phyloP scores from a whole-genome alignment of 257 asterid genomes.

The Dorcoceras hygrometricum region DNA sequence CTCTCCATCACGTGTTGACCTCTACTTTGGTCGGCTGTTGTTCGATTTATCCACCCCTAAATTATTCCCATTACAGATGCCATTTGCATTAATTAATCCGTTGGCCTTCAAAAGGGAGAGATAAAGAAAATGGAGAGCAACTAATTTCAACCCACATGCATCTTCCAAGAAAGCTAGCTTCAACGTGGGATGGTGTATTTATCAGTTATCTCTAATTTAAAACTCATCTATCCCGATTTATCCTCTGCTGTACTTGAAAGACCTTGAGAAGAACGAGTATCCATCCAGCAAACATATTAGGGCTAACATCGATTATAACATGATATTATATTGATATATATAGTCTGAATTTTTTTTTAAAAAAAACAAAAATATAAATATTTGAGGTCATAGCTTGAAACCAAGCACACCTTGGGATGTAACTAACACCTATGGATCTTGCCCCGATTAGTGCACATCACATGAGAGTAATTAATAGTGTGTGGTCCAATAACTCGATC shows the following conservation, averaged over 20 bases:
- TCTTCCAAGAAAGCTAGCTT: not conserved
- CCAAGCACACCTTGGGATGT: not conserved
- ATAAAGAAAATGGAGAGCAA: not conserved
- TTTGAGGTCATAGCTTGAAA: no score
- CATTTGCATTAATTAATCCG: not conserved
- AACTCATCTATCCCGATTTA: no score
- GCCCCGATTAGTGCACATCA: not conserved
- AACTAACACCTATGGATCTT: not conserved
- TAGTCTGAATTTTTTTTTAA: no score
- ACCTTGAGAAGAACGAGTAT: no score
- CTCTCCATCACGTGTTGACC: constrained; percentile 1
- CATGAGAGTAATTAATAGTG: not conserved
- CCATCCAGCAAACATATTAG: no score
- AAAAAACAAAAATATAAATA: no score
- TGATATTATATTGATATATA: no score
- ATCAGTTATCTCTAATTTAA: no score
- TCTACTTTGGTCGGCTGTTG: not conserved
- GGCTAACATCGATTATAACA: no score
- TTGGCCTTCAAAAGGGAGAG: not conserved
- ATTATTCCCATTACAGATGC: not conserved
- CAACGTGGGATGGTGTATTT: not conserved
- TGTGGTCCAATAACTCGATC: not conserved
- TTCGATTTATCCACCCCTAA: not conserved
- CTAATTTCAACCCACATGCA: constrained; percentile 1
- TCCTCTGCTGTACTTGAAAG: no score